A percentile compares a stretch with the other conserved stretches of the same genome.
phyloP scores from a whole-genome alignment of 1,139 yeast species.

The Casaregolazyma lundiana region DNA sequence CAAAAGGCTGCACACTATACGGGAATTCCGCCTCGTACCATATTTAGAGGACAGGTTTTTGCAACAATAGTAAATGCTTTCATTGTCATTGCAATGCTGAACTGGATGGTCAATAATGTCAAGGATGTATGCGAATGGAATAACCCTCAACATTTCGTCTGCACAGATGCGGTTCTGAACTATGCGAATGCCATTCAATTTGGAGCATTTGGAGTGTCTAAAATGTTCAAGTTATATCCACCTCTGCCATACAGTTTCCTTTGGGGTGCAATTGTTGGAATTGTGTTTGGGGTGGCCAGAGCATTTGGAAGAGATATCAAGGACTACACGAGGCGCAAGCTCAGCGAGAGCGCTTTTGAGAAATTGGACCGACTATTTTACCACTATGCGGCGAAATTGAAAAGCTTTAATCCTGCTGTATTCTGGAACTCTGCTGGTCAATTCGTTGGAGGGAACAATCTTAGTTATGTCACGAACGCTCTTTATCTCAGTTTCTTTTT shows the following conservation, averaged over 20 bases:
- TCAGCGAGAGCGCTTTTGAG: slow-evolving; percentile 3
- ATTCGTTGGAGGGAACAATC: slow-evolving; percentile 44
- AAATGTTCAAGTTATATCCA: slow-evolving; percentile 45
- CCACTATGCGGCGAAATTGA: slow-evolving; percentile 13
- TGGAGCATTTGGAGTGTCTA: slow-evolving; percentile 62
- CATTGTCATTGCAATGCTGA: slow-evolving; percentile 43
- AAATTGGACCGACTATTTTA: slow-evolving; percentile 32
- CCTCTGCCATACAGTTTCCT: slow-evolving; percentile 49
- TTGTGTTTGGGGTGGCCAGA: slow-evolving; percentile 1
- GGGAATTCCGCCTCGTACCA: slow-evolving; percentile 54
- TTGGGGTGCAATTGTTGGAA: slow-evolving; percentile 40
- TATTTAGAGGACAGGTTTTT: slow-evolving; percentile 51
- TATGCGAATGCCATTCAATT: slow-evolving; percentile 50
- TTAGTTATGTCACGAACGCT: slow-evolving; percentile 48
- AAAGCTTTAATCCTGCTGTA: slow-evolving; percentile 49
- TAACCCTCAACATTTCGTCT: slow-evolving; percentile 33
- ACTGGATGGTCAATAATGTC: slow-evolving; percentile 41
- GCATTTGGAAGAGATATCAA: too few species aligned
- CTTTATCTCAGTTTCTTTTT: slow-evolving; percentile 46
- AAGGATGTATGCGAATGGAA: slow-evolving; percentile 17
- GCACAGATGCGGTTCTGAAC: slow-evolving; percentile 39
- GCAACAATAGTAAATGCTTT: slow-evolving; percentile 38
- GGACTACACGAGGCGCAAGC: background rate
- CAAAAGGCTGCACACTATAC: slow-evolving; percentile 60
- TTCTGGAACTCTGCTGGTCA: slow-evolving; percentile 40